Evolutionary conservation across 495 filamentous ascomycete genomes (phyloP).

Genomic region (Trichocladium uniseriatum): DNA sequence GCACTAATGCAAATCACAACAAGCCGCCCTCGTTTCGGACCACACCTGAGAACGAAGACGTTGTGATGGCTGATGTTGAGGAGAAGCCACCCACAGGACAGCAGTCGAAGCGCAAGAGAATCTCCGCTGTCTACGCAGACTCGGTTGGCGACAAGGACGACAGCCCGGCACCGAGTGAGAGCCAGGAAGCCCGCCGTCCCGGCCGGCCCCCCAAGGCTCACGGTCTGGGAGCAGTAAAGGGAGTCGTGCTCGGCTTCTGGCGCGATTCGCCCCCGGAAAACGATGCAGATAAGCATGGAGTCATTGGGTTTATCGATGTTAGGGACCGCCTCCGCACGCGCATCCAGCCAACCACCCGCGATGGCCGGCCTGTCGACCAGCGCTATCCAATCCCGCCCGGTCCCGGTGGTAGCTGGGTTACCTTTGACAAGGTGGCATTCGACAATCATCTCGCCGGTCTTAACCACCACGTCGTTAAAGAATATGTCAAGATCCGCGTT

Average conservation of each 20-base stretch:
- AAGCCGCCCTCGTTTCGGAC: slow-evolving; percentile 19
- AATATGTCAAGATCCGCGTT: slow-evolving; percentile 43
- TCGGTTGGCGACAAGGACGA: slow-evolving; percentile 28
- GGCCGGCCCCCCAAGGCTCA: slow-evolving; percentile 22
- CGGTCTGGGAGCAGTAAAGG: slow-evolving; percentile 29
- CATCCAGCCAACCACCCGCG: slow-evolving; percentile 32
- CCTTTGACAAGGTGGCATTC: slow-evolving; percentile 44
- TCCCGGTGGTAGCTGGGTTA: slow-evolving; percentile 48
- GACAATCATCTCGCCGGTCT: slow-evolving; percentile 38
- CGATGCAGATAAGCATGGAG: slow-evolving; percentile 38
- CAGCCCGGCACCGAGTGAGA: slow-evolving; percentile 14
- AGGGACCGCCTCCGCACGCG: slow-evolving; percentile 45
- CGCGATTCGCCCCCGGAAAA: slow-evolving; percentile 39
- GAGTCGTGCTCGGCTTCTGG: slow-evolving; percentile 44
- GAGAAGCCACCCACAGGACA: slow-evolving; percentile 20
- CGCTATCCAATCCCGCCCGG: slow-evolving; percentile 39
- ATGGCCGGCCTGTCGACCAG: slow-evolving; percentile 30
- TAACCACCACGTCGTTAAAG: slow-evolving; percentile 42
- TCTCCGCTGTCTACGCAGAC: slow-evolving; percentile 30
- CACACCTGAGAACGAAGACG: slow-evolving; percentile 24
- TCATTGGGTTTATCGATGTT: slow-evolving; percentile 47
- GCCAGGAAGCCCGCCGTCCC: slow-evolving; percentile 11
- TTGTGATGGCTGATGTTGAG: slow-evolving; percentile 32
- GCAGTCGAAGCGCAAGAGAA: slow-evolving; percentile 43
- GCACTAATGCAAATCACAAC: slow-evolving; percentile 26